Conservation (phyloP, 768 basidiomycete genomes). For the Rhodocollybia butyracea region DNA sequence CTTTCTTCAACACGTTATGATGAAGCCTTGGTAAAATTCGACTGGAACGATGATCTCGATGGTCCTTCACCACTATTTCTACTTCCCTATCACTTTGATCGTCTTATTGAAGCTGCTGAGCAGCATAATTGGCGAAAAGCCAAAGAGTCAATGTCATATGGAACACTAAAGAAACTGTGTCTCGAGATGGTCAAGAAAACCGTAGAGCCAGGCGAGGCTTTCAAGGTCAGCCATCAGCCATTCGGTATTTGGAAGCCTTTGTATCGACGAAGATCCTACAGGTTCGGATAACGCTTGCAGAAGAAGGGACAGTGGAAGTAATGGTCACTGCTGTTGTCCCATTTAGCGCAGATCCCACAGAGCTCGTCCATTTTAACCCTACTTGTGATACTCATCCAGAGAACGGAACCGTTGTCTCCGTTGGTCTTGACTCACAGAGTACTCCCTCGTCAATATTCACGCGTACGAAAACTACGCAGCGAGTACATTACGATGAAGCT, state of each 20-base stretch:
- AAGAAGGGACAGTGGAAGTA: conserved; percentile 35
- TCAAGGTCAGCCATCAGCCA: conserved; percentile 29
- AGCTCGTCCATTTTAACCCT: conserved; percentile 32
- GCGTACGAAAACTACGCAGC: conserved; percentile 66
- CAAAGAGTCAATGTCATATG: conserved; percentile 32
- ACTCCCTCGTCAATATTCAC: conserved; percentile 59
- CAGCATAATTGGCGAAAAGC: conserved; percentile 49
- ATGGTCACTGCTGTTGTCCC: conserved; percentile 27
- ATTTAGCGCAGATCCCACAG: conserved; percentile 37
- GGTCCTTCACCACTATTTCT: conserved; percentile 59
- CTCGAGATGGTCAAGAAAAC: conserved; percentile 36
- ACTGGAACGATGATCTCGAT: conserved; percentile 60
- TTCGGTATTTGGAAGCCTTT: not conserved
- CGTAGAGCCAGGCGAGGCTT: conserved; percentile 22
- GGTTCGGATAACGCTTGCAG: conserved; percentile 51
- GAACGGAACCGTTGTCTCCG: conserved; percentile 32
- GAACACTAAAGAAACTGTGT: conserved; percentile 41
- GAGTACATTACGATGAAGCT: conserved; percentile 58
- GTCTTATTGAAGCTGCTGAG: conserved; percentile 49
- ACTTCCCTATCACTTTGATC: conserved; percentile 56
- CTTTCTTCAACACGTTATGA: conserved; percentile 64
- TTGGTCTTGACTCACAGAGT: conserved; percentile 54
- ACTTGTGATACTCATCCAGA: conserved; percentile 18
- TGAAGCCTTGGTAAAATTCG: conserved; percentile 33
- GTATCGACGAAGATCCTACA: conserved; percentile 19